Base-by-base conservation (phyloP, 805 yeast genomes). In the Pichia cabralensis region DNA sequence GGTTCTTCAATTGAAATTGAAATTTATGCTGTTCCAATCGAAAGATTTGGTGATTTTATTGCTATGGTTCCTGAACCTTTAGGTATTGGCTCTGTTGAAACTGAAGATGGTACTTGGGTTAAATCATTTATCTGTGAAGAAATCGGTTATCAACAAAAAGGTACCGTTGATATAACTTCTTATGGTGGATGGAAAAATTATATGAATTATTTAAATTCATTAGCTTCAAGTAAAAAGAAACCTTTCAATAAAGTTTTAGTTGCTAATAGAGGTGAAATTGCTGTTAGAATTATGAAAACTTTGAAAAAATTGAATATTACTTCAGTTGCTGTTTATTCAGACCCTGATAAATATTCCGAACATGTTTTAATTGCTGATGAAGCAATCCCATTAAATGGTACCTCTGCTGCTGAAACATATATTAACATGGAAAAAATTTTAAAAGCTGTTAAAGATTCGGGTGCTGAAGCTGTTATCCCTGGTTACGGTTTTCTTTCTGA, bases 211-310 rank as follows among this genome's bases (percentile, higher is more conserved):
- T 33, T 31, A 36, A 44, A 35, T 39, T 50, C 61, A 24, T 45
- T 45, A 16, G 48, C 49, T 15, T 9, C 28, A 1, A 50, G 51
- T 26, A 40, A 46, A 13, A 61, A 60, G 38, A 74, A 71, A 49
- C 92, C 94, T 1, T 85, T 86, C 60, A 66, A 76, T 15, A 71
- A 80, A 9, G 95, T 89, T n/a, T 68, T 89, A 36, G 92, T 89
- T 35, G 97, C 97, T 26, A 89, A 89, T 65, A 74, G 98, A 62
- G 97, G 97, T 56, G 98, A 89, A 61, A 89, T 89, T 50, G 96
- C 98, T 2, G 96, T 88, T 21, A 69, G 98, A 51, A 85, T 92
- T 47, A 85, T 89, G 52, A 80, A 73, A 53, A 88, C 98, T 14
- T 65, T 89, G 53, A 83, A 82, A 58, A 80, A 79, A 56, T 56